Evolutionary conservation across 2,329 filamentous ascomycete genomes (phyloP).

Genomic region (Blastomyces emzantsi): DNA sequence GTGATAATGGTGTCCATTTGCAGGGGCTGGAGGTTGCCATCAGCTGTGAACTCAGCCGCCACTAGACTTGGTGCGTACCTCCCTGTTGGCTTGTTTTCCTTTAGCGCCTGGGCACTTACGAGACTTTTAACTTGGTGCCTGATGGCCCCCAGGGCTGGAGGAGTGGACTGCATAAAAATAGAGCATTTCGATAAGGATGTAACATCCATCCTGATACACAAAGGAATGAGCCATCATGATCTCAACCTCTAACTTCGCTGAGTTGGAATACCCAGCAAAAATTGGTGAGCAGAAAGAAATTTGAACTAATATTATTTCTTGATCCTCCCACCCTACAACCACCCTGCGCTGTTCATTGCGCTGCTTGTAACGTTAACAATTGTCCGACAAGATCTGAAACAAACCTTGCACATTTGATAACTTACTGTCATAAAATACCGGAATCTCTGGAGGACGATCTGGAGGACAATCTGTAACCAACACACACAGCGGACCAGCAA

Average conservation of each 20-base stretch:
- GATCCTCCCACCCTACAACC: not conserved
- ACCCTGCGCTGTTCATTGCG: not conserved
- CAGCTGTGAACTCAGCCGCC: not conserved
- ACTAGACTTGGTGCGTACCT: not conserved
- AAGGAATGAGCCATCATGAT: not conserved
- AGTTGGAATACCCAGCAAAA: not conserved
- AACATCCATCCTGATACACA: not conserved
- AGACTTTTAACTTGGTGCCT: not conserved
- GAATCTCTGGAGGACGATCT: not conserved
- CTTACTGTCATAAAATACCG: not conserved
- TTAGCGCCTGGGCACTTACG: not conserved
- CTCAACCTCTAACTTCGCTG: not conserved
- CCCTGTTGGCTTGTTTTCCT: not conserved
- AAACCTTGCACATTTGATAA: not conserved
- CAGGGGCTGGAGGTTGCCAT: not conserved
- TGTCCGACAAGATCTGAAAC: not conserved
- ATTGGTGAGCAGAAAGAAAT: not conserved
- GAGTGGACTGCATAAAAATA: not conserved
- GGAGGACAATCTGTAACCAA: not conserved
- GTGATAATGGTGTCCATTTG: not conserved
- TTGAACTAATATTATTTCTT: not conserved
- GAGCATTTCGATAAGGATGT: not conserved
- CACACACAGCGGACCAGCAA: not conserved
- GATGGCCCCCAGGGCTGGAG: not conserved
- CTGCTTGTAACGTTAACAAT: not conserved